Percentiles rank a stretch among this genome's conserved stretches.
Evolutionary conservation across 441 rosid species (phyloP).

Genomic region (Euphorbia celastroides): DNA sequence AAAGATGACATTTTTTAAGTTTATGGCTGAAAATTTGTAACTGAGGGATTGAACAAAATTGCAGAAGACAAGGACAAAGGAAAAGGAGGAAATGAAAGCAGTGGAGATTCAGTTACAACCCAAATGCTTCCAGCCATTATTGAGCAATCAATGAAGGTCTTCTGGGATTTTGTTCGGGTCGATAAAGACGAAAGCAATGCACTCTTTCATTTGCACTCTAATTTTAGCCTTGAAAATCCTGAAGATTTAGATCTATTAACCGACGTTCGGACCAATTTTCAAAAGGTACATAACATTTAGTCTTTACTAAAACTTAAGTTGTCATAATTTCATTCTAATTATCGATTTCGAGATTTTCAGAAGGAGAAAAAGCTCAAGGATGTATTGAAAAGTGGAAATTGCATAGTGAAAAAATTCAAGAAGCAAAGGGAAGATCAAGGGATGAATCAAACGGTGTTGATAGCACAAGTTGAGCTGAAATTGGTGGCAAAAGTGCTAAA

Average conservation of each 20-base stretch:
- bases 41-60: background rate
- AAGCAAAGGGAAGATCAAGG: conserved; percentile 31
- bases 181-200: conserved; percentile 39
- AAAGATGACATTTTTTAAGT: background rate
- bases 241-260: conserved; percentile 42
- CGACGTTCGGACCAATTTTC: conserved; percentile 41
- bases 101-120: conserved; percentile 33
- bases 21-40: background rate
- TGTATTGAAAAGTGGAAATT: conserved; percentile 47
- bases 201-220: conserved; percentile 29
- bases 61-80: conserved; percentile 49
- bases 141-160: conserved; percentile 42
- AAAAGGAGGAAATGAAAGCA: conserved; percentile 24
- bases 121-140: conserved; percentile 34
- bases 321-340: background rate
- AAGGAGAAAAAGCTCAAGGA: conserved; percentile 68
- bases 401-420: conserved; percentile 60
- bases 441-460: conserved; percentile 31
- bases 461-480: conserved; percentile 60
- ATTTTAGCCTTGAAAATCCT: conserved; percentile 40
- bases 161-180: conserved; percentile 55
- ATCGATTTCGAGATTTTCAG: conserved; percentile 29
- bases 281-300: conserved; percentile 40
- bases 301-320: background rate
- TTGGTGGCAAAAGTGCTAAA: conserved; percentile 56